phyloP scores from a whole-genome alignment of 2,329 filamentous ascomycete species.

The Aspergillus novofumigatus region DNA sequence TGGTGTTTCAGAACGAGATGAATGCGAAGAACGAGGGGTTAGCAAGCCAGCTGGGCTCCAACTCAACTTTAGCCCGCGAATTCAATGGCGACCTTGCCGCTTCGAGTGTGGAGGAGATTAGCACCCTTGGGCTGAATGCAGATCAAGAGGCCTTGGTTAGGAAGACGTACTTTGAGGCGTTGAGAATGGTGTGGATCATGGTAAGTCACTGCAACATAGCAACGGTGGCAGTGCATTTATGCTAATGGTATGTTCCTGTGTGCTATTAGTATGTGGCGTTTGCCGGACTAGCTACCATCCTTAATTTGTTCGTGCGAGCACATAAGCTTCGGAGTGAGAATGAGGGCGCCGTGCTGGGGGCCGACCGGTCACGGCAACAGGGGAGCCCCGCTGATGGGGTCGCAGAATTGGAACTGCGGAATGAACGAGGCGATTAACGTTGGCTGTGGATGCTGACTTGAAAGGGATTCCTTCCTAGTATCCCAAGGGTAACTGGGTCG shows the following conservation, averaged over 20 bases:
- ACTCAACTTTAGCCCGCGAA: neutral
- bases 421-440: neutral
- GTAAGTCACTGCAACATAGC: neutral
- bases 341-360: slow-evolving; percentile 2
- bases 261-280: slow-evolving; percentile 1
- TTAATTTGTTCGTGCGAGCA: slow-evolving; percentile 1
- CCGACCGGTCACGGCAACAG: neutral
- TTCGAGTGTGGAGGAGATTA: slow-evolving; percentile 3
- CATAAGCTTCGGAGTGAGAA: slow-evolving; percentile 3
- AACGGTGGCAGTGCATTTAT: neutral
- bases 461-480: too few species aligned
- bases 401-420: neutral
- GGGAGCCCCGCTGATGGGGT: neutral
- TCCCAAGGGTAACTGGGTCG: neutral
- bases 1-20: slow-evolving; percentile 63
- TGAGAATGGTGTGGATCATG: slow-evolving; percentile 3
- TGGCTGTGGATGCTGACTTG: neutral
- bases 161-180: slow-evolving; percentile 4
- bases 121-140: neutral
- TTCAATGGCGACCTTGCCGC: slow-evolving; percentile 1
- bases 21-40: slow-evolving; percentile 8
- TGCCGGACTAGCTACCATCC: slow-evolving; percentile 1
- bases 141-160: slow-evolving; percentile 2
- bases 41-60: slow-evolving; percentile 2
- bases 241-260: neutral